A percentile compares a stretch with the other conserved stretches of the same genome.
Evolutionary conservation across 1,139 yeast species (phyloP).

Genomic region (Candida sojae): DNA sequence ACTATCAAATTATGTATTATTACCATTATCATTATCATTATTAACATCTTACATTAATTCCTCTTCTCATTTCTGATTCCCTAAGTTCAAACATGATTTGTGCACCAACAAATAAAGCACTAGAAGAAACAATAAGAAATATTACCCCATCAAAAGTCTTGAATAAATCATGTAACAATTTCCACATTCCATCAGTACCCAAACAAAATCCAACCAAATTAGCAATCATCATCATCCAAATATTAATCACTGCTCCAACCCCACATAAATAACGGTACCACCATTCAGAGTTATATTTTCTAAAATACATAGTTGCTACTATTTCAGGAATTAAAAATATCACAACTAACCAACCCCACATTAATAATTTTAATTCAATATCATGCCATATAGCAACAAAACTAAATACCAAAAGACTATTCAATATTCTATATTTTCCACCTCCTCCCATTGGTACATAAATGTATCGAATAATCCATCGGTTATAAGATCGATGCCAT

Average conservation of each 20-base stretch:
- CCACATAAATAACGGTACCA: constrained; percentile 87
- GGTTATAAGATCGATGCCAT: constrained; percentile 94
- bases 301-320: constrained; percentile 51
- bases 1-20: constrained; percentile 1
- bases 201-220: constrained; percentile 93
- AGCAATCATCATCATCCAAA: constrained; percentile 99
- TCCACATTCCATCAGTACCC: constrained; percentile 80
- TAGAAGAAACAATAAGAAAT: constrained; percentile 65
- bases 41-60: constrained; percentile 79
- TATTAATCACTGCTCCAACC: constrained; percentile 81
- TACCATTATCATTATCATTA: background rate
- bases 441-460: constrained; percentile 91
- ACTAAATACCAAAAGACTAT: constrained; percentile 85
- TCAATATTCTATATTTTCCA: constrained; percentile 62
- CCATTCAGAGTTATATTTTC: constrained; percentile 47
- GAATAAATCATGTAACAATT: constrained; percentile 69
- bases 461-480: constrained; percentile 82
- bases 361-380: constrained; percentile 75
- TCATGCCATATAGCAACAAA: constrained; percentile 99
- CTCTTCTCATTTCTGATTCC: constrained; percentile 80
- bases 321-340: constrained; percentile 88
- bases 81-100: constrained; percentile 96
- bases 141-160: constrained; percentile 66
- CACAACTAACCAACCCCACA: constrained; percentile 97
- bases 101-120: constrained; percentile 74